Evolutionary conservation across 2,329 filamentous ascomycete species (phyloP).

Genomic region (Periconia digitata): DNA sequence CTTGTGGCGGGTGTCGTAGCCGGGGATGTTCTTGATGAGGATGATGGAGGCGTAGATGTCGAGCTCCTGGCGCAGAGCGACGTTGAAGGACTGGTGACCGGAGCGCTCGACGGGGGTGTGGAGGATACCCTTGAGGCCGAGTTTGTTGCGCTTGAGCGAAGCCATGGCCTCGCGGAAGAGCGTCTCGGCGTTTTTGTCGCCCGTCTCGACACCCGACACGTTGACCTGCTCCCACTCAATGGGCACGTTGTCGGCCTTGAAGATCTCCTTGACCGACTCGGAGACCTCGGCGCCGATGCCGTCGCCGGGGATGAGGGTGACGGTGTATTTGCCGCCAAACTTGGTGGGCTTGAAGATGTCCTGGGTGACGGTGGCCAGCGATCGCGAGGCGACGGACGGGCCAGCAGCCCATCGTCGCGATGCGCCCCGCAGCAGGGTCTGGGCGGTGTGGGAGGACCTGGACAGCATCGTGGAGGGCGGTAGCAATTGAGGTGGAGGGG

Average conservation of each 20-base stretch:
- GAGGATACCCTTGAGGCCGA: conserved; percentile 97
- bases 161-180: conserved; percentile 94
- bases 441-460: conserved; percentile 50
- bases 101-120: conserved; percentile 96
- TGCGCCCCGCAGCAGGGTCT: conserved; percentile 60
- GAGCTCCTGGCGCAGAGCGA: conserved; percentile 96
- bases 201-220: conserved; percentile 85
- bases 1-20: conserved; percentile 96
- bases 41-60: conserved; percentile 99
- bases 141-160: conserved; percentile 96
- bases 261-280: conserved; percentile 97
- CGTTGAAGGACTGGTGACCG: conserved; percentile 99
- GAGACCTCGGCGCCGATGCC: conserved; percentile 98
- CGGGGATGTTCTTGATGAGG: conserved; percentile 99
- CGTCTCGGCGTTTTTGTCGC: conserved; percentile 85
- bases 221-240: conserved; percentile 99
- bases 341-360: conserved; percentile 99
- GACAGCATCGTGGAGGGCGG: conserved; percentile 46
- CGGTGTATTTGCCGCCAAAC: conserved; percentile 99
- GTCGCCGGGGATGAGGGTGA: conserved; percentile 96
- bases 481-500: no score
- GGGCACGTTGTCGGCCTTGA: conserved; percentile 99
- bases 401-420: conserved; percentile 51
- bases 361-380: conserved; percentile 70
- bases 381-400: conserved; percentile 56